phyloP scores from a whole-genome alignment of 1,139 yeast genomes.

The Meyerozyma athensensis region DNA sequence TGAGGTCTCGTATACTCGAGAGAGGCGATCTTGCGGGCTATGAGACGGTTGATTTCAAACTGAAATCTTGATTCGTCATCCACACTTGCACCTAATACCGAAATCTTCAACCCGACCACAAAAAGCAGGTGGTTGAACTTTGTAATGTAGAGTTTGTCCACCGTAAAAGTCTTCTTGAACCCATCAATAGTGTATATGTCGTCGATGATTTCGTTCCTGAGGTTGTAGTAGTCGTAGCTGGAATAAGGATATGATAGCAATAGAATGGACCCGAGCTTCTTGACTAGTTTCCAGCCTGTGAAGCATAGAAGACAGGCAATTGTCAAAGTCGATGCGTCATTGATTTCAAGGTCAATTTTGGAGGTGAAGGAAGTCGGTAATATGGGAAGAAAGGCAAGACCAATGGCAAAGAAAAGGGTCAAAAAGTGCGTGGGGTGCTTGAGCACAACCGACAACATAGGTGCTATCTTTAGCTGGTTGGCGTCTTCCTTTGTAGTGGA shows the following conservation, averaged over 20 bases:
- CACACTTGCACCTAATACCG: conserved; percentile 64
- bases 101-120: conserved; percentile 50
- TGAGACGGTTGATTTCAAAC: conserved; percentile 47
- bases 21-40: conserved; percentile 28
- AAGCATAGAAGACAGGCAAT: conserved; percentile 47
- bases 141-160: conserved; percentile 50
- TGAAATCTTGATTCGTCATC: conserved; percentile 61
- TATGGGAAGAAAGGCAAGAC: conserved; percentile 30
- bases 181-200: conserved; percentile 42
- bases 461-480: background rate
- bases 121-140: conserved; percentile 58
- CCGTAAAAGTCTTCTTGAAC: conserved; percentile 45
- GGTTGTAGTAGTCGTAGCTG: conserved; percentile 32
- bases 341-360: conserved; percentile 34
- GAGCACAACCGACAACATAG: conserved; percentile 13
- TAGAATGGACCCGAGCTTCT: conserved; percentile 47
- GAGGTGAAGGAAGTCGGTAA: conserved; percentile 26
- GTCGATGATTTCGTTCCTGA: conserved; percentile 30
- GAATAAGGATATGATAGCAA: conserved; percentile 50
- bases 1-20: conserved; percentile 22
- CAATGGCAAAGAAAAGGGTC: conserved; percentile 52
- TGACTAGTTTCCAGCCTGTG: conserved; percentile 53
- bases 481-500: conserved; percentile 11
- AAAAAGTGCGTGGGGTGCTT: conserved; percentile 61
- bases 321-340: conserved; percentile 46